Evolutionary conservation across 495 filamentous ascomycete genomes (phyloP).

Genomic region (Wilcoxina mikolae): DNA sequence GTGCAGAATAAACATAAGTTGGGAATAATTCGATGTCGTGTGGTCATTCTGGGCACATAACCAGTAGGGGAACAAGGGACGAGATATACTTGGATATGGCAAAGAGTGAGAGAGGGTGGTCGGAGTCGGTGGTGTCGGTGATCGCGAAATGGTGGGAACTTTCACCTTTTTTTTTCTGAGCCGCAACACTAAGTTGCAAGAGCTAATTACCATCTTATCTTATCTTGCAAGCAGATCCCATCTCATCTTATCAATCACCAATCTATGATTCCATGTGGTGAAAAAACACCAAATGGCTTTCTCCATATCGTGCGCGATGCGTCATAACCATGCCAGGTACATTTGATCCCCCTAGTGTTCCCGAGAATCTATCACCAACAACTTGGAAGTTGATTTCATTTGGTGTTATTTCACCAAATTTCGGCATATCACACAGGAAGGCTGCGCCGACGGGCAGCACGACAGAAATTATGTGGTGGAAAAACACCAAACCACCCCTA

Average conservation of each 20-base stretch:
- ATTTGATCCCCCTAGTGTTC: neutral
- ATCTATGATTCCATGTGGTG: neutral
- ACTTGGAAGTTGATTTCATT: neutral
- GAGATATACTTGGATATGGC: neutral
- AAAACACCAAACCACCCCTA: neutral
- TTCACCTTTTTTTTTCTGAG: neutral
- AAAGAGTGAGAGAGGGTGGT: neutral
- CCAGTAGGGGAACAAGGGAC: neutral
- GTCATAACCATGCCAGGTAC: too few species aligned
- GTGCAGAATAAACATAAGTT: conserved; percentile 15
- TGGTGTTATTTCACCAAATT: conserved; percentile 15
- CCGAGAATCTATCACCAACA: neutral
- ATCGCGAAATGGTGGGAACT: neutral
- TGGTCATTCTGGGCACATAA: conserved; percentile 9
- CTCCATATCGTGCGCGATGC: too few species aligned
- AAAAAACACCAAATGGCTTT: neutral
- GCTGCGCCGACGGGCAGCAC: neutral
- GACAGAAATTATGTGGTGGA: neutral
- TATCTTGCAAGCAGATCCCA: neutral
- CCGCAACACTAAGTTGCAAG: neutral
- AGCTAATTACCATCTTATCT: neutral
- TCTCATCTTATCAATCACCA: neutral
- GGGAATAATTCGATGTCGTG: conserved; percentile 11
- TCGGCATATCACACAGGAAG: neutral
- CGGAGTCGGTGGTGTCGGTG: neutral